Evolutionary conservation across 148 eudicot genomes (phyloP).

Genomic region (Dysphania ambrosioides): DNA sequence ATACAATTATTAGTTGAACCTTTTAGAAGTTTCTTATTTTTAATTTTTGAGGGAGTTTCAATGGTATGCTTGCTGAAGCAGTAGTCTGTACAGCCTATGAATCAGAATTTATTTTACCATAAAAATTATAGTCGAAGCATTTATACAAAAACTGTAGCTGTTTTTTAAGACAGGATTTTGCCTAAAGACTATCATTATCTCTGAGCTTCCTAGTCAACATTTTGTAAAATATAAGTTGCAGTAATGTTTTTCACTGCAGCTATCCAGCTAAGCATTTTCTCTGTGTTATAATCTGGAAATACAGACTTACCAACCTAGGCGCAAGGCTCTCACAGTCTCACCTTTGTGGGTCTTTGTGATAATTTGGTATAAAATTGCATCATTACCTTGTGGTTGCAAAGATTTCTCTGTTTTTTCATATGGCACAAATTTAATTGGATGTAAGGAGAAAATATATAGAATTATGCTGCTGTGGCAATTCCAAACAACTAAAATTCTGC

Average conservation of each 20-base stretch:
- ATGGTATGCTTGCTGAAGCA: not conserved
- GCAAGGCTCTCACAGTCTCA: not conserved
- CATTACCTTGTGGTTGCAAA: not conserved
- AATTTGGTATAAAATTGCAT: not conserved
- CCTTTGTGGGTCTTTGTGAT: not conserved
- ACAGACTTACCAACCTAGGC: not conserved
- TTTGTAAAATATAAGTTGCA: not conserved
- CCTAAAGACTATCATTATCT: not conserved
- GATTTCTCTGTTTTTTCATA: not conserved
- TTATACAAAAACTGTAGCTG: not conserved
- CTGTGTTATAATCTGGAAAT: not conserved
- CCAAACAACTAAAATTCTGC: not conserved
- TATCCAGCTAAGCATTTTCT: too few relatives aligned
- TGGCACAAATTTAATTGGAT: not conserved
- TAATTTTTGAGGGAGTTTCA: too few relatives aligned
- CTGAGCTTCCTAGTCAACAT: not conserved
- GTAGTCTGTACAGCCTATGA: not conserved
- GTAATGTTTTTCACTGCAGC: too few relatives aligned
- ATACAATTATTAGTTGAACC: not conserved
- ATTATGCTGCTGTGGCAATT: not conserved
- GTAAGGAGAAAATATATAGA: not conserved
- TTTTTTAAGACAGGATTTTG: not conserved
- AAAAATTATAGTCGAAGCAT: not conserved
- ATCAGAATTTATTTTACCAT: not conserved
- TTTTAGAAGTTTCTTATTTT: not conserved